phyloP scores from a whole-genome alignment of 108 stramenopile species.

The Nitzschia sp. region DNA sequence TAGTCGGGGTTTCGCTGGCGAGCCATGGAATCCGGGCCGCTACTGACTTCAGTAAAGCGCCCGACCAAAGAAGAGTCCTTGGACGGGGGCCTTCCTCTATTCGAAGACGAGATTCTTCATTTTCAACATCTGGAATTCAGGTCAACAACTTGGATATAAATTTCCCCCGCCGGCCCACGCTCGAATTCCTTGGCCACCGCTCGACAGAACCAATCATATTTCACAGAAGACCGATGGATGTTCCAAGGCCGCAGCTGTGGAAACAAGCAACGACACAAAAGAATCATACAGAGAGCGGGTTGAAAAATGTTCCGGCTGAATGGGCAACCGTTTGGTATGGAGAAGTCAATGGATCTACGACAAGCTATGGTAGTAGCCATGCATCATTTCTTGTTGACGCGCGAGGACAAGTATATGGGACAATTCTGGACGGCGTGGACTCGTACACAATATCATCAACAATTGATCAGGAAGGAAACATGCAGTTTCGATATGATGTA shows the following conservation, averaged over 20 bases:
- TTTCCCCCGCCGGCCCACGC: background rate
- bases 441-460: background rate
- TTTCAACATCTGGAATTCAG: background rate
- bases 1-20: no score
- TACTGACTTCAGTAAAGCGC: no score
- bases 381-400: slow-evolving; percentile 4
- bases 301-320: slow-evolving; percentile 5
- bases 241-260: slow-evolving; percentile 8
- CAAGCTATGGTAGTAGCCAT: background rate
- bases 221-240: background rate
- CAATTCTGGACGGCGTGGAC: slow-evolving; percentile 14
- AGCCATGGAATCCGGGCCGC: no score
- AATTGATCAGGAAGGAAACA: background rate
- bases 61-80: no score
- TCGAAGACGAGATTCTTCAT: background rate
- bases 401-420: background rate
- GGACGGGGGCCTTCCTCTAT: no score
- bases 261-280: background rate
- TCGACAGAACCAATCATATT: background rate
- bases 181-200: background rate
- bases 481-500: background rate
- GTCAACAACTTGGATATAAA: background rate
- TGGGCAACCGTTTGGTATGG: slow-evolving; percentile 13
- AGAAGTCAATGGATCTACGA: background rate
- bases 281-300: background rate